Evolutionary conservation across 495 filamentous ascomycete genomes (phyloP).

Genomic region (Bathelium albidoporum): DNA sequence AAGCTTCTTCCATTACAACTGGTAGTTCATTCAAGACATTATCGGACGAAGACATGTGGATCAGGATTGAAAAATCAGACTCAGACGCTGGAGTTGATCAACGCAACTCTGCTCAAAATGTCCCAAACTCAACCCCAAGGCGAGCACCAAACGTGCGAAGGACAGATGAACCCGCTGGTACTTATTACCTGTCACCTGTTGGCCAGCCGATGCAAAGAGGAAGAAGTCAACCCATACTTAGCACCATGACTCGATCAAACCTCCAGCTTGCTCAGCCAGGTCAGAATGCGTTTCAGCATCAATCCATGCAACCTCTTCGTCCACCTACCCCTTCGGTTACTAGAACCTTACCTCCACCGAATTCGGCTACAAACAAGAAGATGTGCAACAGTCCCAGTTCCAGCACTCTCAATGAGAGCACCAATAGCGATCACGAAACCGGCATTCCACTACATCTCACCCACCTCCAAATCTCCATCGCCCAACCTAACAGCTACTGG

Average conservation of each 20-base stretch:
- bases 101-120: background rate
- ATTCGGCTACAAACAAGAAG: background rate
- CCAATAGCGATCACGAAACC: background rate
- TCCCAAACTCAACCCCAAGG: background rate
- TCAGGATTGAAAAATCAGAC: background rate
- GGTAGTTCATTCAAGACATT: background rate
- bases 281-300: background rate
- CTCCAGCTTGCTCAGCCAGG: background rate
- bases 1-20: background rate
- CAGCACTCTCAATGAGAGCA: background rate
- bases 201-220: background rate
- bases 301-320: background rate
- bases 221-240: background rate
- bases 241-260: background rate
- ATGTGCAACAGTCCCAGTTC: background rate
- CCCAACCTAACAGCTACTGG: slow-evolving; percentile 9
- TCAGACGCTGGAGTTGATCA: background rate
- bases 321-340: background rate
- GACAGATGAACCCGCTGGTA: background rate
- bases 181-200: background rate
- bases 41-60: background rate
- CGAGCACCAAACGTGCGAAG: background rate
- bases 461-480: background rate
- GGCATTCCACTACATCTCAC: background rate
- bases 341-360: background rate